Conservation (phyloP, 208 protist genomes). For the Trypanosoma rangeli region DNA sequence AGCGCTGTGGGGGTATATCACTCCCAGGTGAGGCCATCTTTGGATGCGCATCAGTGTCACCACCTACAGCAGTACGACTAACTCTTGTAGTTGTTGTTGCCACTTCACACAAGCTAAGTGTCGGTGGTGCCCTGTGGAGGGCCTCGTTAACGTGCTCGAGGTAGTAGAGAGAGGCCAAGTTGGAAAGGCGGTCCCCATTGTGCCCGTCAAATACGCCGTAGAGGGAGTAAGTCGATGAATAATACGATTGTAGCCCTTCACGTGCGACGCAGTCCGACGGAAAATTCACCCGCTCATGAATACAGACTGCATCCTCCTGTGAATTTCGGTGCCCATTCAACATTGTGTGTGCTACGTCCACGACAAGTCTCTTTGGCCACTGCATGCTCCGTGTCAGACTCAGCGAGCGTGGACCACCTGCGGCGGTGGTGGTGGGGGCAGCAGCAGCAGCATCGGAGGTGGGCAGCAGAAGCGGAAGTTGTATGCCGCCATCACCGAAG, state of each 20-base stretch:
- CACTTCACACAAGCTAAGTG: slow-evolving; percentile 1
- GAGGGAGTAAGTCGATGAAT: slow-evolving; percentile 16
- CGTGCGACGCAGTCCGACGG: background rate
- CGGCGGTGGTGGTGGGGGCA: background rate
- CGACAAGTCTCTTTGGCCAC: background rate
- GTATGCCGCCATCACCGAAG: background rate
- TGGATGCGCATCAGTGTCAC: background rate
- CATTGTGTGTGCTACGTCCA: slow-evolving; percentile 11
- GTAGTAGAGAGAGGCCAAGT: slow-evolving; percentile 51
- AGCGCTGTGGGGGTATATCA: slow-evolving; percentile 28
- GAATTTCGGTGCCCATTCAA: slow-evolving; percentile 12
- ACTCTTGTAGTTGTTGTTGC: background rate
- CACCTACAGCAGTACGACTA: background rate
- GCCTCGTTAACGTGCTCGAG: slow-evolving; percentile 54
- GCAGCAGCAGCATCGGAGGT: background rate
- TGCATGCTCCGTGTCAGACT: background rate
- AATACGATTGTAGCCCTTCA: background rate
- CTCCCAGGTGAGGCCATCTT: background rate
- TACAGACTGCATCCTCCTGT: slow-evolving; percentile 27
- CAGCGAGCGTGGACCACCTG: background rate
- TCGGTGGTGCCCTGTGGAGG: slow-evolving; percentile 12
- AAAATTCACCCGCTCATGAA: slow-evolving; percentile 19
- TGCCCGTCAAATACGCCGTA: slow-evolving; percentile 83
- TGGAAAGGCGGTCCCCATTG: slow-evolving; percentile 54
- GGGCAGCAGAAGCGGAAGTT: background rate